Evolutionary conservation across 192 early-diverging fungal species (phyloP), one percentile per base, ranked within the genome.

Genomic region (Coemansia umbellata): DNA sequence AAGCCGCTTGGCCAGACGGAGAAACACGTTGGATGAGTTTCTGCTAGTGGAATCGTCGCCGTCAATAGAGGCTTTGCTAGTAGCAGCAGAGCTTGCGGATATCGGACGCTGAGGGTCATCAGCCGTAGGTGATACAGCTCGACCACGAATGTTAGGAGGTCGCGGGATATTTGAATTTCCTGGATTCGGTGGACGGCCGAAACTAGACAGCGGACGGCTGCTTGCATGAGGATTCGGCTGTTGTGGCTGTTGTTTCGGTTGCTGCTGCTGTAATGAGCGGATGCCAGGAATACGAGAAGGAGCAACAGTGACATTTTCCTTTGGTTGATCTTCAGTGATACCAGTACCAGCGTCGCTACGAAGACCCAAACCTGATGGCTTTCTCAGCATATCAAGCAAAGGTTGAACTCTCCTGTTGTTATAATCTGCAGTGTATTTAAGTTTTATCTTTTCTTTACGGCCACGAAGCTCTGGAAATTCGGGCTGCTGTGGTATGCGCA

Each of bases 101-200:
- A 27, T 31, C 3, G 35, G 56, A 37, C 18, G 15, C 37, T 31
- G 41, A 14, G 31, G 4, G 10, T 53, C 37, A 15, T 31, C 30
- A 5, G 81, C 77, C n/a, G 88, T 70, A 40, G 92, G 88, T 17
- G 57, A 55, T 9, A 52, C 18, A 14, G 65, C 37, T 5, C 53
- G 53, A 18, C 51, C 57, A 27, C 65, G 65, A 43, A 60, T 67
- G 28, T 66, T 66, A 17, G 74, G 55, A 7, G 66, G 58, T 0
- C 61, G 66, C 31, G 73, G 74, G 13, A 77, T 77, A 37, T 61
- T 54, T 11, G 74, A 77, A n/a, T 63, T 57, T 13, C 45, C 44
- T 28, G 60, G 24, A 27, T 58, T 51, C 6, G 62, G 55, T 18
- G 59, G 61, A n/a, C 54, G 37, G 14, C 62, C 69, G 48, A 72